Evolutionary conservation across 208 protist genomes (phyloP).

Genomic region (Wallacemonas sp.): DNA sequence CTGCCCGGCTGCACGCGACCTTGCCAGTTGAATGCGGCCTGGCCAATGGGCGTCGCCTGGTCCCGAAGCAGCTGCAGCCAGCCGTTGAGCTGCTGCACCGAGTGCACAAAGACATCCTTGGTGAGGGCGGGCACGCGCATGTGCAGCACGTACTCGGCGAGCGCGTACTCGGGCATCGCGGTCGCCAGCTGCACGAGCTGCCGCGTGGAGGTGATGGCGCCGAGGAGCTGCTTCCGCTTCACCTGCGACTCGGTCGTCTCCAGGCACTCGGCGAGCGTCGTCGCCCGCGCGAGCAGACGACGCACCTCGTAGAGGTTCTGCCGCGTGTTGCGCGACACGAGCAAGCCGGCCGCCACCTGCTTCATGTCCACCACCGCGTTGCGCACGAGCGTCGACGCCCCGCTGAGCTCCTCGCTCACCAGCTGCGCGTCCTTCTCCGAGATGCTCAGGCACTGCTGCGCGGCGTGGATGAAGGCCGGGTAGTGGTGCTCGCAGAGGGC

Average conservation of each 20-base stretch:
- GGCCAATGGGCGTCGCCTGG: constrained; percentile 62
- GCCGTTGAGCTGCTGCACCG: constrained; percentile 78
- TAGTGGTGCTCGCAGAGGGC: constrained; percentile 87
- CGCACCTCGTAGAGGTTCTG: constrained; percentile 66
- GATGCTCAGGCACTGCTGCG: constrained; percentile 84
- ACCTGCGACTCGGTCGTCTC: constrained; percentile 81
- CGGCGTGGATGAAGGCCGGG: constrained; percentile 82
- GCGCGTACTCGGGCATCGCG: constrained; percentile 68
- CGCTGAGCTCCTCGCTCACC: constrained; percentile 85
- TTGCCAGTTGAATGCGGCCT: constrained; percentile 62
- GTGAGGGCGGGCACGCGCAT: constrained; percentile 70
- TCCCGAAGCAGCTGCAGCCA: constrained; percentile 82
- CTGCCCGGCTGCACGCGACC: constrained; percentile 53
- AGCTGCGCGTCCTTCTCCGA: constrained; percentile 80
- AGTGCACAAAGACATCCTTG: constrained; percentile 62
- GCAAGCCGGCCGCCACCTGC: constrained; percentile 60
- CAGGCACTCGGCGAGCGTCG: constrained; percentile 77
- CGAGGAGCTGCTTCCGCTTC: constrained; percentile 71
- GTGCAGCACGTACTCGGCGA: constrained; percentile 88
- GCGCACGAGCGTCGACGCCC: constrained; percentile 69
- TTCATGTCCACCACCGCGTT: constrained; percentile 79
- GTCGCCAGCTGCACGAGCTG: constrained; percentile 71
- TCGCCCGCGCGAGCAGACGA: constrained; percentile 44
- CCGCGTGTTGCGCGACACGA: constrained; percentile 61
- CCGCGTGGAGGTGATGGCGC: constrained; percentile 70